A percentile compares a stretch with the other conserved stretches of the same genome.
These are phyloP conservation scores for Fusarium virguliforme DNA, from an alignment of 2,329 filamentous ascomycete genomes.

Conservation along the genomic window DNA sequence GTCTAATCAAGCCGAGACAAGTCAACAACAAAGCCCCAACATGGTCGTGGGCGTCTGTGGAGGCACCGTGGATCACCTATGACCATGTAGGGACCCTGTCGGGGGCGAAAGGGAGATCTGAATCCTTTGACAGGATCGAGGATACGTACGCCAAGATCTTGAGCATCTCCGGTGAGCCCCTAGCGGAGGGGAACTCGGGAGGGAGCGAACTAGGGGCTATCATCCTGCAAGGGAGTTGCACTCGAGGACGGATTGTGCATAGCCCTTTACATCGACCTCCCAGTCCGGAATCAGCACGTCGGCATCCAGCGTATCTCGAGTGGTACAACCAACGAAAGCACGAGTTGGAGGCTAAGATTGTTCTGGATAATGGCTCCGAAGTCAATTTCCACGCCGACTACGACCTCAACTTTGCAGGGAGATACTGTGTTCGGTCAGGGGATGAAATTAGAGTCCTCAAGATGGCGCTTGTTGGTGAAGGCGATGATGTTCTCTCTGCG, in stretches of 20 bases:
- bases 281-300: neutral
- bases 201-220: neutral
- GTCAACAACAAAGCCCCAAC: neutral
- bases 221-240: neutral
- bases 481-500: neutral
- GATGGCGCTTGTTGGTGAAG: neutral
- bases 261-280: neutral
- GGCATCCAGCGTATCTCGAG: neutral
- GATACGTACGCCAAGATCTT: slow-evolving; percentile 1
- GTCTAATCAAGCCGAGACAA: neutral
- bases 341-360: neutral
- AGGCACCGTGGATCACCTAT: neutral
- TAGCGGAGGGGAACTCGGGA: neutral
- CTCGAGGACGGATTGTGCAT: neutral
- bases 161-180: neutral
- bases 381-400: neutral
- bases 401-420: neutral
- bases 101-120: neutral
- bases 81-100: neutral
- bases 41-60: neutral
- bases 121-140: neutral
- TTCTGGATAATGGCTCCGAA: neutral
- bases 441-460: neutral
- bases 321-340: neutral
- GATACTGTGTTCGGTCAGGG: neutral